Evolutionary conservation across 164 flowering plant species (phyloP), one percentile per base, ranked within the genome.

Genomic region (Brasenia schreberi): DNA sequence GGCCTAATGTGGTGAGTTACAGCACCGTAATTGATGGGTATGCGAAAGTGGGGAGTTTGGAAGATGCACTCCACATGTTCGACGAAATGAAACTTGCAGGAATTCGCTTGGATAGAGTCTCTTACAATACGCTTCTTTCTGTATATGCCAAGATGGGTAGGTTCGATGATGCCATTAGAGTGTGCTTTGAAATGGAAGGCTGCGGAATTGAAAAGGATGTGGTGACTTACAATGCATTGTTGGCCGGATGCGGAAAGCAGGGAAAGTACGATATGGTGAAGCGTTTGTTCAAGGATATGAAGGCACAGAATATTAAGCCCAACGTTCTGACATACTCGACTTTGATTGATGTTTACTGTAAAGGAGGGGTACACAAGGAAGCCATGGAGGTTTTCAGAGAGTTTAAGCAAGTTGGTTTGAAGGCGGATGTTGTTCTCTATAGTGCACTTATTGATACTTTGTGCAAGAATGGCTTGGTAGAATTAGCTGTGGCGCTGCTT

Each of bases 361-460:
- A 89, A 81, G 97, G 92, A 23, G 94, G 93, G 56, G 58, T 95
- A 71, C 82, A 87, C 66, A 68, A 64, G 72, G 97, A 95, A 75
- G 99, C 99, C 63, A 79, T 89, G 89, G 85, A 85, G 64, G 75
- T 80, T 2, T 92, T 88, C 69, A 77, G 75, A 64, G 94, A 92
- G 81, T 89, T 89, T 67, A 89, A 86, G 81, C 66, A 70, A 69
- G 83, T 79, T 11, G 96, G 99, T 3, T 69, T 95, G 80, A 87
- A 88, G 83, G 89, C 93, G 4, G 99, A 95, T 82, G 99, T 95
- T 71, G 99, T 95, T 66, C 79, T 95, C 68, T 95, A 95, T 70
- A 95, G 97, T 77, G 89, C 92, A 19, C 75, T 92, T 23, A 89
- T 95, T 44, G 96, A 95, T 77, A 83, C 96, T 19, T 68, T 92